phyloP scores from a whole-genome alignment of 2,329 filamentous ascomycete species.

The Calonectria fujianensis region DNA sequence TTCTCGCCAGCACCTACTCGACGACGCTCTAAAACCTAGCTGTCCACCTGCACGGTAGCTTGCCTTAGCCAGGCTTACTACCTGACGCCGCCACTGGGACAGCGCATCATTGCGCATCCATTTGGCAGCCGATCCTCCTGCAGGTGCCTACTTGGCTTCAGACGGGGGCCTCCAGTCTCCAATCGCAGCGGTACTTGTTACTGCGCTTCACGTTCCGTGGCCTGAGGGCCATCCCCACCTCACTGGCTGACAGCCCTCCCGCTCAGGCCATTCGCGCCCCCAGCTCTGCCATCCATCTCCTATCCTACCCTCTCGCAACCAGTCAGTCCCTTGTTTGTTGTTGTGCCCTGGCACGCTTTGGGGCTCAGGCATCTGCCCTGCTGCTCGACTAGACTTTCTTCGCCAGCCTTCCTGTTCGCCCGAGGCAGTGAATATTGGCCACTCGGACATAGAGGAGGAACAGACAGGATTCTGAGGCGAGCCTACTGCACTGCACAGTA shows the following conservation, averaged over 20 bases:
- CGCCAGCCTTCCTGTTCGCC: slow-evolving; percentile 21
- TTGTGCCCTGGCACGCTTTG: slow-evolving; percentile 35
- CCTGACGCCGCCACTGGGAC: slow-evolving; percentile 39
- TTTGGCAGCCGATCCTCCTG: slow-evolving; percentile 43
- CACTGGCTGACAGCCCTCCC: slow-evolving; percentile 43
- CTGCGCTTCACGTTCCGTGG: slow-evolving; percentile 44
- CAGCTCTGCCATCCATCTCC: slow-evolving; percentile 36
- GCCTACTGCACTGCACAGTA: slow-evolving; percentile 23
- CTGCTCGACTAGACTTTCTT: slow-evolving; percentile 25
- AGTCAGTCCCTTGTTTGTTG: slow-evolving; percentile 37
- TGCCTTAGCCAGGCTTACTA: slow-evolving; percentile 40
- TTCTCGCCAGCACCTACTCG: neutral
- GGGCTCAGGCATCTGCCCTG: slow-evolving; percentile 36
- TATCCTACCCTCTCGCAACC: slow-evolving; percentile 47
- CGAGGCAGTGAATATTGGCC: slow-evolving; percentile 7
- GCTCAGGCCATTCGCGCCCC: slow-evolving; percentile 42
- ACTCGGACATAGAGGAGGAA: slow-evolving; percentile 25
- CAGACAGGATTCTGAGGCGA: slow-evolving; percentile 14
- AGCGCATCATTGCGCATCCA: slow-evolving; percentile 41
- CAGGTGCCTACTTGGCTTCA: slow-evolving; percentile 44
- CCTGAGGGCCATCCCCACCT: slow-evolving; percentile 51
- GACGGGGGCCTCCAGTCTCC: slow-evolving; percentile 46
- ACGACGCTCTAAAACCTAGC: slow-evolving; percentile 5
- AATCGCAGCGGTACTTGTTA: slow-evolving; percentile 46
- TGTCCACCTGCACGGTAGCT: slow-evolving; percentile 37